Conservation (phyloP, 768 basidiomycete genomes). For the Mycena galericulata region DNA sequence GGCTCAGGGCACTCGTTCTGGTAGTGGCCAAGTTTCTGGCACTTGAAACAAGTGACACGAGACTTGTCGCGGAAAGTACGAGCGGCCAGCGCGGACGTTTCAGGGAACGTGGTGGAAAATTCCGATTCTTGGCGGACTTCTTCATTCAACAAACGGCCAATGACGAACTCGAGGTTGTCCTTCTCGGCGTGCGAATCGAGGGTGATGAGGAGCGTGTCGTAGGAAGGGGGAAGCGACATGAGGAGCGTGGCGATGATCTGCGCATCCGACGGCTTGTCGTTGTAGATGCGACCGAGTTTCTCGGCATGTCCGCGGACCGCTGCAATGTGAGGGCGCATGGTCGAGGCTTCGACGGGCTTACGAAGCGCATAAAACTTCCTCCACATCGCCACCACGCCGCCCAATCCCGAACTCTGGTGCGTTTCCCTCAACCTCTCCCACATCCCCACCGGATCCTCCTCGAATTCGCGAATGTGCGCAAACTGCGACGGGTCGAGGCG, state of each 20-base stretch:
- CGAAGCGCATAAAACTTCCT: conserved; percentile 6
- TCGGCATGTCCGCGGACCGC: conserved; percentile 16
- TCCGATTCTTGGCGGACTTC: conserved; percentile 14
- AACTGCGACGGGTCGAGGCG: conserved; percentile 23
- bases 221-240: conserved; percentile 20
- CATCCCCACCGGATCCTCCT: conserved; percentile 25
- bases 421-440: conserved; percentile 17
- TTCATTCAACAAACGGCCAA: conserved; percentile 13
- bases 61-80: conserved; percentile 6
- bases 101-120: background rate
- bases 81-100: background rate
- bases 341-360: background rate
- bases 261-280: conserved; percentile 26
- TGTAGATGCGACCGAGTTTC: conserved; percentile 15
- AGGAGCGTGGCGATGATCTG: conserved; percentile 24
- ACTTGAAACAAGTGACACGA: conserved; percentile 22
- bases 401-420: conserved; percentile 12
- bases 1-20: conserved; percentile 28
- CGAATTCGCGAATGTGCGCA: conserved; percentile 18
- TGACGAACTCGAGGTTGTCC: conserved; percentile 16
- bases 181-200: conserved; percentile 17
- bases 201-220: conserved; percentile 17
- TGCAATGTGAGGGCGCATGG: conserved; percentile 22
- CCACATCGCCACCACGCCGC: conserved; percentile 11
- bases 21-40: conserved; percentile 22